Conservation (phyloP, 2,329 filamentous ascomycete species). For the Talaromyces sp. region DNA sequence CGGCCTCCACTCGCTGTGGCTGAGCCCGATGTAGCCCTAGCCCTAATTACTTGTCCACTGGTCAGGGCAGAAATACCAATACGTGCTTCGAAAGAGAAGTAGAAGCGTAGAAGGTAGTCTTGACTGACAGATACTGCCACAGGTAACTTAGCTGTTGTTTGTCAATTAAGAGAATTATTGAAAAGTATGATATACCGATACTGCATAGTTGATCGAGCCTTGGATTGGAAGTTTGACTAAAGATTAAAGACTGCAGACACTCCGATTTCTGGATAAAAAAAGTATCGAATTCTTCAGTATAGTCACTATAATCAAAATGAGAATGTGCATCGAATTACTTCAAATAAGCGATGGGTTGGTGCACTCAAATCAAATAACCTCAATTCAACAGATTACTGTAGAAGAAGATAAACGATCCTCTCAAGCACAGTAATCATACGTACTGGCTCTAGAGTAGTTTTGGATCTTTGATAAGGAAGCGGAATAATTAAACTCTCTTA, state of each 20-base stretch:
- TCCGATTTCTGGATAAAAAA: background rate
- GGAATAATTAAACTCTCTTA: background rate
- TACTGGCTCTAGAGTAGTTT: background rate
- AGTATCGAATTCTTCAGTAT: background rate
- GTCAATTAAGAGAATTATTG: too few species aligned
- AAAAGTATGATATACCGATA: background rate
- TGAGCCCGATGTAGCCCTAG: constrained; percentile 1
- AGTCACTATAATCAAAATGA: background rate
- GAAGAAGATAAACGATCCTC: background rate
- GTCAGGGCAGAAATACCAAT: background rate
- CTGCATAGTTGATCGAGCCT: background rate
- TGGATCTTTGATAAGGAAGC: background rate
- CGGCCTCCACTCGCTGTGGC: constrained; percentile 2
- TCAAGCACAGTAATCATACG: background rate
- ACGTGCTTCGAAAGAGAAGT: background rate
- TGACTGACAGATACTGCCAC: background rate
- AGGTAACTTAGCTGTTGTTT: background rate
- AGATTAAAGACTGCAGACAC: background rate
- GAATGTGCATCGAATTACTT: background rate
- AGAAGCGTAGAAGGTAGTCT: background rate
- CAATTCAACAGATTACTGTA: background rate
- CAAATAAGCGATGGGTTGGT: background rate
- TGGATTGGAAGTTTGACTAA: background rate
- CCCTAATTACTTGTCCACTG: background rate
- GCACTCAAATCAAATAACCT: background rate